phyloP scores from a whole-genome alignment of 768 basidiomycete genomes.

The Guyanaporus albipodus region DNA sequence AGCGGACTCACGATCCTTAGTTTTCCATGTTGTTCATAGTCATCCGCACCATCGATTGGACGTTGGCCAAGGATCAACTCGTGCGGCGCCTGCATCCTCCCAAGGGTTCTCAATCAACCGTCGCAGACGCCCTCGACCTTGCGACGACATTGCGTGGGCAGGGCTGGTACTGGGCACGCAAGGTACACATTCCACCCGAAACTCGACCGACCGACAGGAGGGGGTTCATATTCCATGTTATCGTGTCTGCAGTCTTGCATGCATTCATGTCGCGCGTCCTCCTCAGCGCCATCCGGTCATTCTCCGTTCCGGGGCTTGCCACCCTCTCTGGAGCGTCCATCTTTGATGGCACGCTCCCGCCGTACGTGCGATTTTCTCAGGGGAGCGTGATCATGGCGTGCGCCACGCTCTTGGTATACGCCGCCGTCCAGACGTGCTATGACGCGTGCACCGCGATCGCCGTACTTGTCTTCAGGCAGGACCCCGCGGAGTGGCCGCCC shows the following conservation, averaged over 20 bases:
- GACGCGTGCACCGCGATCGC: neutral
- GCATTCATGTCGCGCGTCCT: neutral
- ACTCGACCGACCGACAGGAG: neutral
- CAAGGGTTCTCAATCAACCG: neutral
- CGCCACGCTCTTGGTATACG: neutral
- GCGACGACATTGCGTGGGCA: neutral
- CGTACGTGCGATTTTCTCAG: neutral
- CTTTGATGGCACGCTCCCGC: neutral
- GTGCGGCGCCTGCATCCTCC: conserved; percentile 2
- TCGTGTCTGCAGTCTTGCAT: neutral
- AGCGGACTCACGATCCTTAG: conserved; percentile 2
- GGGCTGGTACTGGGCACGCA: neutral
- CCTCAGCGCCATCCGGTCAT: neutral
- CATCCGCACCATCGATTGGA: conserved; percentile 18
- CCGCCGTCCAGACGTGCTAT: neutral
- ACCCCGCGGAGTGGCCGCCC: neutral
- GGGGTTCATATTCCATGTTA: neutral
- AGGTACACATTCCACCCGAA: neutral
- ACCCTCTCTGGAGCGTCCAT: neutral
- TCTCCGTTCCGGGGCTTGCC: neutral
- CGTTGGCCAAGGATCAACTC: conserved; percentile 4
- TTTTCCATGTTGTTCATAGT: conserved; percentile 9
- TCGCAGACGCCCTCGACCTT: neutral
- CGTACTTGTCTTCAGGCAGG: neutral
- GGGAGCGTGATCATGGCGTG: neutral